These are phyloP conservation scores for Akanthomyces dipterigenus DNA, from an alignment of 2,329 filamentous ascomycete genomes.

Conservation along the genomic window DNA sequence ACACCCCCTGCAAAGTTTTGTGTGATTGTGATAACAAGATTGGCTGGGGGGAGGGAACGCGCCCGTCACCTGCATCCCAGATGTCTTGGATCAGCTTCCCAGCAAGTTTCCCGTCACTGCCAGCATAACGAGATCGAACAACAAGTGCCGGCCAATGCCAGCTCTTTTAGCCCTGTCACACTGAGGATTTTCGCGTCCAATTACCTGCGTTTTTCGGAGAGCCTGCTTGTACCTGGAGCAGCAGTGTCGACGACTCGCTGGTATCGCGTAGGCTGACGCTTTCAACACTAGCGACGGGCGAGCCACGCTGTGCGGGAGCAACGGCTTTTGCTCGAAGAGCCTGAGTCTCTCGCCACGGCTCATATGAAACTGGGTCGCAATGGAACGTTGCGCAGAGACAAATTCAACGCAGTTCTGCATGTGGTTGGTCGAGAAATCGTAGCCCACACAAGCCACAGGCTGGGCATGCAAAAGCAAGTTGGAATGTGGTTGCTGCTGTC, in stretches of 20 bases:
- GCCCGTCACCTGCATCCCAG: neutral
- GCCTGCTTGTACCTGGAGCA: neutral
- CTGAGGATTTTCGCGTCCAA: neutral
- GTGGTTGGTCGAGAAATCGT: neutral
- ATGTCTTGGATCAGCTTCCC: slow-evolving; percentile 6
- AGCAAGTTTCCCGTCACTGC: neutral
- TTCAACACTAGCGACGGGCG: neutral
- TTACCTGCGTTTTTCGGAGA: neutral
- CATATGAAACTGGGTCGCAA: neutral
- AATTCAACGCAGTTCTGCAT: neutral
- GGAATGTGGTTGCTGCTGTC: neutral
- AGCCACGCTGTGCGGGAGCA: neutral
- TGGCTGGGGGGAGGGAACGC: neutral
- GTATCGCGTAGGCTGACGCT: neutral
- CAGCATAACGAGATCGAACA: neutral
- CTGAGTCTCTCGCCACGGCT: neutral
- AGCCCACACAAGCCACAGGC: neutral
- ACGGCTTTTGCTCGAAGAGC: neutral
- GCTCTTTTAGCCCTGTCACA: neutral
- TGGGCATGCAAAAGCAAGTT: slow-evolving; percentile 1
- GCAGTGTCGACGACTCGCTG: neutral
- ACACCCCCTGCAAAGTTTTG: neutral
- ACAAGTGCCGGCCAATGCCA: neutral
- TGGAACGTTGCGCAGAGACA: neutral
- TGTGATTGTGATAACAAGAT: slow-evolving; percentile 6